These are phyloP conservation scores for Cyclotella kingstonii DNA, from an alignment of 108 stramenopile species.

Conservation along the genomic window DNA sequence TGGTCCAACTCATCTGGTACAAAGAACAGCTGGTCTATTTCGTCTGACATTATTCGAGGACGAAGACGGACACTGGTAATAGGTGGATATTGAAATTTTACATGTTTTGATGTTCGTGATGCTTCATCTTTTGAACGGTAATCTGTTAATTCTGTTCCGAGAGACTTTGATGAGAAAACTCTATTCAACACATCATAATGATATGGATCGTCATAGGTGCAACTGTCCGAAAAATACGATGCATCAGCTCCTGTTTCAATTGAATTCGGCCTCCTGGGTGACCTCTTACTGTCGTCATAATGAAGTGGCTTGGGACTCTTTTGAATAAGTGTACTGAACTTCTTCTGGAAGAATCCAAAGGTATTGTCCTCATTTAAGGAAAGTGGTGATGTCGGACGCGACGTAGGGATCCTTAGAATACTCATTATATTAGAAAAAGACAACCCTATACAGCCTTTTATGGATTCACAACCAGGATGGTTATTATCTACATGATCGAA, in stretches of 20 bases:
- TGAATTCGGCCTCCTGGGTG: background rate
- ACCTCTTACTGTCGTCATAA: background rate
- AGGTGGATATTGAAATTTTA: conserved; percentile 79
- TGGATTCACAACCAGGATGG: too few relatives aligned
- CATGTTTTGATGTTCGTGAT: conserved; percentile 12
- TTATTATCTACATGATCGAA: too few relatives aligned
- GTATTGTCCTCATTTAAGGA: too few relatives aligned
- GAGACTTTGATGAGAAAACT: conserved; percentile 18
- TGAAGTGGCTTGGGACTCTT: conserved; percentile 11
- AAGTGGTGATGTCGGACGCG: too few relatives aligned
- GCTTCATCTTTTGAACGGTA: background rate
- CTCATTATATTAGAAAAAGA: too few relatives aligned
- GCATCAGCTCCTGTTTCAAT: background rate
- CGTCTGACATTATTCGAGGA: conserved; percentile 57
- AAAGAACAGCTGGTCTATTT: conserved; percentile 68
- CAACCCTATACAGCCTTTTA: too few relatives aligned
- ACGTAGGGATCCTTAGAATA: too few relatives aligned
- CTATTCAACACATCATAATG: conserved; percentile 20
- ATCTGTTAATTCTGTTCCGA: conserved; percentile 10
- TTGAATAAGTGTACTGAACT: conserved; percentile 11
- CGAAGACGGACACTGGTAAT: conserved; percentile 68
- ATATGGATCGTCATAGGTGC: background rate
- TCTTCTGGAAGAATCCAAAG: conserved; percentile 1
- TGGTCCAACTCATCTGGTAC: conserved; percentile 77
- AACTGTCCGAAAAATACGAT: background rate